These are phyloP conservation scores for Fusarium succisae DNA, from an alignment of 2,329 filamentous ascomycete genomes.

Conservation along the genomic window DNA sequence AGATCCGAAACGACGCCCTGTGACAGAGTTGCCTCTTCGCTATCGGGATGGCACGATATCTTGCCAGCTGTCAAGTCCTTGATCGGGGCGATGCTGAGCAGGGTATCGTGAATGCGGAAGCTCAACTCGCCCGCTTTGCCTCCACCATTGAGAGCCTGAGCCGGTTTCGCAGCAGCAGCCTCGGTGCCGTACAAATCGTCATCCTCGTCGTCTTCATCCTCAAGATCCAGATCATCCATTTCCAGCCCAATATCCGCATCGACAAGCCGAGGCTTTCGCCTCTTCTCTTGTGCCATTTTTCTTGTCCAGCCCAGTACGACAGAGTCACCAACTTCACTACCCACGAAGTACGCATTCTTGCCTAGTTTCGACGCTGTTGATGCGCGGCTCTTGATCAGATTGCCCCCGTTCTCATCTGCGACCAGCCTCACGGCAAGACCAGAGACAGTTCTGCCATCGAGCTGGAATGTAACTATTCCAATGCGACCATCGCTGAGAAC, in stretches of 20 bases:
- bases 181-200: slow-evolving; percentile 70
- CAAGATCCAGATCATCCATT: slow-evolving; percentile 61
- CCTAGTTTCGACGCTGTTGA: slow-evolving; percentile 77
- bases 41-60: slow-evolving; percentile 54
- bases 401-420: slow-evolving; percentile 68
- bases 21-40: slow-evolving; percentile 54
- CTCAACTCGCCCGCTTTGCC: slow-evolving; percentile 70
- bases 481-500: slow-evolving; percentile 80
- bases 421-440: slow-evolving; percentile 80
- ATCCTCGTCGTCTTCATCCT: slow-evolving; percentile 71
- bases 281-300: slow-evolving; percentile 70
- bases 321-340: slow-evolving; percentile 85
- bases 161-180: slow-evolving; percentile 68
- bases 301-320: slow-evolving; percentile 81
- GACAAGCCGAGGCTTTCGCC: slow-evolving; percentile 68
- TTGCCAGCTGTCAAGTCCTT: slow-evolving; percentile 77
- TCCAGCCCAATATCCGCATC: slow-evolving; percentile 63
- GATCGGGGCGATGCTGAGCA: slow-evolving; percentile 83
- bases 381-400: slow-evolving; percentile 67
- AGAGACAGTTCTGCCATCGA: slow-evolving; percentile 92
- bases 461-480: slow-evolving; percentile 79
- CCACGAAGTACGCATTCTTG: slow-evolving; percentile 79
- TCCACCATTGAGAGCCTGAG: slow-evolving; percentile 50
- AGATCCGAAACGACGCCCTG: slow-evolving; percentile 64
- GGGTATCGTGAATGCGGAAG: slow-evolving; percentile 80